Base-by-base conservation (phyloP, 495 filamentous ascomycete species). In the Tuber borchii region DNA sequence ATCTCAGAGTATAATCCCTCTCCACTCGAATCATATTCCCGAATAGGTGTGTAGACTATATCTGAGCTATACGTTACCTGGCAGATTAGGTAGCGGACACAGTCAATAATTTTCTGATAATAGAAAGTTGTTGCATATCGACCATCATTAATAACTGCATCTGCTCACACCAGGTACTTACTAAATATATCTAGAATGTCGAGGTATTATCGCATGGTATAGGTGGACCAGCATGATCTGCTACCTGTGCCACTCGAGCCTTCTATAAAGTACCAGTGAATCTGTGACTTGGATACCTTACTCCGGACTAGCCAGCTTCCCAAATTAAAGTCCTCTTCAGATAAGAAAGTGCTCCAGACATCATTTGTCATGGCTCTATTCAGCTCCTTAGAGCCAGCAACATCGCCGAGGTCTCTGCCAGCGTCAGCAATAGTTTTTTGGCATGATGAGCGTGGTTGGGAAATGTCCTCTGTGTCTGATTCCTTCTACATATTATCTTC, bases 1-100 rank as follows among this genome's bases (percentile, higher is more conserved):
- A 76, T 42, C 42, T 73, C 71, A 0, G 39, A 68, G 40, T 72
- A 76, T 31, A 72, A 37, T 20, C 22, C 17, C 22, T 76, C 48
- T 8, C 71, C 56, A 7, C 22, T 34, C 4, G 7, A 7, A 31
- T 76, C 51, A 26, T 48, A 69, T 31, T 76, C 71, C 19, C 44
- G 26, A 2, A 73, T 8, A 3, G 71, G 71, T 9, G 22, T 10
- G 8, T 76, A 70, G 2, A 70, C 56, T 68, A 73, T 72, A 17
- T 72, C 8, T 20, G 16, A n/a, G 31, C 14, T n/a, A n/a, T 42
- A 68, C 5, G 37, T 42, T 9, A 20, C 19, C 34, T 73, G 34
- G 19, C 22, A 42, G 42, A 68, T n/a, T 17, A 73, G 34, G 37
- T 73, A 68, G 26, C 20, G 7, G 19, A 65, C 2, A 39, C 51